Evolutionary conservation across 2,329 filamentous ascomycete species (phyloP), one percentile per base, ranked within the genome.

Genomic region (Immersiporthe knoxdaviesiana): DNA sequence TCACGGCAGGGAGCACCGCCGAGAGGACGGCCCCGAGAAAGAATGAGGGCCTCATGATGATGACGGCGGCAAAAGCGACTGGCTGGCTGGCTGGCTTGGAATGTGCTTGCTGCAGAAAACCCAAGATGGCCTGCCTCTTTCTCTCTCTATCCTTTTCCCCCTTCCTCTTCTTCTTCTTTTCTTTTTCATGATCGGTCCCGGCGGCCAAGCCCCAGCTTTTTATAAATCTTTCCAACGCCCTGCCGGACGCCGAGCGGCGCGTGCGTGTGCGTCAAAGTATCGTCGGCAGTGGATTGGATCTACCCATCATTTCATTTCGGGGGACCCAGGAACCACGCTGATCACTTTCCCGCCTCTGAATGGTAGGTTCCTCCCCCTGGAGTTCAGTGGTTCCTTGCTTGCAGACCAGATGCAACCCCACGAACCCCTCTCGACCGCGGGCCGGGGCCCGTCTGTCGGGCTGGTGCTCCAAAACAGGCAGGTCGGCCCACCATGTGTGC

Each of bases 1-100:
- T 68, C 18, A 70, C 37, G 8, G 44, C 27, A 1, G 68, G 68
- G 0, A 70, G 62, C 11, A 68, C 35, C 2, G 67, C 27, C 30
- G 68, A 63, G 2, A 68, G 30, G 21, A 62, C 21, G 24, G 59
- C 37, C 18, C 66, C 56, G 1, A 63, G 5, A 54, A 65, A 58
- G 27, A 68, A 18, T n/a, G 68, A 63, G 2, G 44, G 24, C 56
- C 68, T 68, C 68, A 70, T 70, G 41, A 12, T 50, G 61, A n/a
- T n/a, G n/a, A n/a, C n/a, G n/a, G n/a, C n/a, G 59, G 35, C 59
- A 62, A 27, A 62, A 27, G 37, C 21, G 37, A 24, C 35, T 39
- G 37, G 11, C 11, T 39, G 37, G 44, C 44, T 47, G 44, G 18
- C 44, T 47, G 35, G 4, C 18, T 8, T 47, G 21, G 21, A n/a